These are phyloP conservation scores for Tolypocladium sp. DNA, from an alignment of 2,329 filamentous ascomycete species.

Conservation along the genomic window DNA sequence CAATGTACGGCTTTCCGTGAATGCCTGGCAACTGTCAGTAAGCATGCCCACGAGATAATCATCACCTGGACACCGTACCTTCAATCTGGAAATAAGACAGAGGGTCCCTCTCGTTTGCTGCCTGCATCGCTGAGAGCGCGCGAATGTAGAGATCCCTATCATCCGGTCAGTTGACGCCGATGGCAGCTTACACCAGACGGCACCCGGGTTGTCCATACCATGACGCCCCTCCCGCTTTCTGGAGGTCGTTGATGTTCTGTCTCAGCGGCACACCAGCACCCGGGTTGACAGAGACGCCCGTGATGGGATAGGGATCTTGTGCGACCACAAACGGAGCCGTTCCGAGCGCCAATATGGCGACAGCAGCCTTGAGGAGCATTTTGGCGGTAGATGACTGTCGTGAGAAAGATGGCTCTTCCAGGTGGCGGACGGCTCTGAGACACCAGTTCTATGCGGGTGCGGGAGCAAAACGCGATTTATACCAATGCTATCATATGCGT, in stretches of 20 bases:
- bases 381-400: background rate
- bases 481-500: background rate
- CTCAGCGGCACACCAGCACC: background rate
- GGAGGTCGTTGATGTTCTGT: conserved; percentile 2
- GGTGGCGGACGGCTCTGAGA: background rate
- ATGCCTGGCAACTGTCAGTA: conserved; percentile 19
- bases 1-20: conserved; percentile 30
- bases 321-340: background rate
- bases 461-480: background rate
- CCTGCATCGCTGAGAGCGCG: conserved; percentile 33
- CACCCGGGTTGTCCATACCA: background rate
- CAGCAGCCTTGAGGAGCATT: conserved; percentile 5
- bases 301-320: conserved; percentile 1
- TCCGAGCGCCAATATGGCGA: background rate
- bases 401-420: background rate
- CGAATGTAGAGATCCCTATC: conserved; percentile 41
- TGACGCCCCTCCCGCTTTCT: background rate
- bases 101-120: conserved; percentile 27
- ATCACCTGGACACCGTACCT: conserved; percentile 18
- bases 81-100: conserved; percentile 41
- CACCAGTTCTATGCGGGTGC: too few species aligned
- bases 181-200: background rate
- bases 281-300: background rate
- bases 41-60: background rate
- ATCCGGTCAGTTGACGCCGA: background rate